Evolutionary conservation across 2,329 filamentous ascomycete species (phyloP).

Genomic region (Aspergillus fischeri): DNA sequence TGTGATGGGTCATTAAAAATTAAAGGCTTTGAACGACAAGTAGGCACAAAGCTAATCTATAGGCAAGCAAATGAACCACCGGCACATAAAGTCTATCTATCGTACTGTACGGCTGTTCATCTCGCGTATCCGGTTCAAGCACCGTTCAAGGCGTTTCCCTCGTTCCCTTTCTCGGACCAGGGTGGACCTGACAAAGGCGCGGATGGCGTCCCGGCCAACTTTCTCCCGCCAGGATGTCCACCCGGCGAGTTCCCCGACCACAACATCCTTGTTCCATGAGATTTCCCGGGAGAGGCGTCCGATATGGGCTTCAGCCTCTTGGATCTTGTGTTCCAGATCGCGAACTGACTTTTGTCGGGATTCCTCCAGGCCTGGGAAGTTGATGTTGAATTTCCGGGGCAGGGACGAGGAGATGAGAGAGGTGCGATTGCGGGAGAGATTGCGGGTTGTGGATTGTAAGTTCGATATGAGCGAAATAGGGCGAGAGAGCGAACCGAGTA

Average conservation of each 20-base stretch:
- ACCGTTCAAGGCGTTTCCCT: conserved; percentile 74
- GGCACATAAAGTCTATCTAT: conserved; percentile 7
- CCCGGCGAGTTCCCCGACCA: conserved; percentile 83
- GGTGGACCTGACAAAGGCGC: conserved; percentile 71
- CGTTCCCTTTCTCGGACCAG: conserved; percentile 75
- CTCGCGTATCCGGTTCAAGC: conserved; percentile 59
- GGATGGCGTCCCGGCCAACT: conserved; percentile 69
- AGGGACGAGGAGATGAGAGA: conserved; percentile 62
- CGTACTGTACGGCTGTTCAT: conserved; percentile 17
- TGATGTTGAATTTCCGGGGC: conserved; percentile 45
- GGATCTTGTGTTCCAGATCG: conserved; percentile 77
- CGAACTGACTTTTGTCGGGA: conserved; percentile 75
- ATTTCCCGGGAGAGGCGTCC: conserved; percentile 75
- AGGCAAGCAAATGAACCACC: conserved; percentile 4
- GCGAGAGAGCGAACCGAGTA: conserved; percentile 72
- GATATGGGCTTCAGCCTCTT: conserved; percentile 65
- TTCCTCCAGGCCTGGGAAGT: conserved; percentile 65
- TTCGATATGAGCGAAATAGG: conserved; percentile 73
- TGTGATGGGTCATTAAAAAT: not conserved
- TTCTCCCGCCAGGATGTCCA: conserved; percentile 89
- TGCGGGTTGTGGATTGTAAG: conserved; percentile 69
- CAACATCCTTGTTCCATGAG: conserved; percentile 87
- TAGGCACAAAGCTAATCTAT: not conserved
- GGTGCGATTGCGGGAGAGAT: conserved; percentile 72
- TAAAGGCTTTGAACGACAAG: conserved; percentile 3